Base-by-base conservation (phyloP, 331 rosid species). In the Acacia pycnantha region DNA sequence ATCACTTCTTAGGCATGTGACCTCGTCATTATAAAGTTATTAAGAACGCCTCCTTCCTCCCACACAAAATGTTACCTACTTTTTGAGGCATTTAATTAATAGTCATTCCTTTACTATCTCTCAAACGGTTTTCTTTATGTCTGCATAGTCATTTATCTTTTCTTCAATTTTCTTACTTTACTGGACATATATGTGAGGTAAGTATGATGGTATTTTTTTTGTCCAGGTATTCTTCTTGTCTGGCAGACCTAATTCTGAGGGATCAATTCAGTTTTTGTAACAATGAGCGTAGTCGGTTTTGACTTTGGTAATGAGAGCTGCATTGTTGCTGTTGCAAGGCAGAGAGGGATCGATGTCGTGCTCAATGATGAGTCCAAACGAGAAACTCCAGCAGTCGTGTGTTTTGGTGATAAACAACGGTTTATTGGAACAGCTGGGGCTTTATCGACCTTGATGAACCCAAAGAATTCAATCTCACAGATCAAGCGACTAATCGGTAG, bases 241-340 rank as follows among this genome's bases (percentile, higher is more conserved):
- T 51, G 44, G 58, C 50, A 41, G 85, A 88, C 77, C 73, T 22
- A 72, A 75, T 54, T 50, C 54, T 35, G 31, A 74, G 44, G 26
- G 11, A 51, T 77, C 62, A 62, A 77, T 44, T 77, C 58, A 73
- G 43, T 47, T 56, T 62, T 33, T 33, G 76, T 84, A 50, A 91
- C 87, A 77, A 95, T 95, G 99, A 95, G 99, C 27, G 97, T 95
- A 74, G 99, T 95, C 4, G 99, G 99, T 54, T 95, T 95, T 87
- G 99, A 95, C 87, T 87, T 95, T 11, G 99, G 99, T 59, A 95
- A 93, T 8, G 98, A 95, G 88, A 95, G 97, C 83, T 82, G 99
- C 90, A 92, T 95, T 82, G 98, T 95, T 40, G 99, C 98, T 2
- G 98, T 95, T 62, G 99, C 97, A 5, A 92, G 98, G 87, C 99